Base-by-base conservation (phyloP, 2,329 filamentous ascomycete genomes). In the Penicillium decumbens region DNA sequence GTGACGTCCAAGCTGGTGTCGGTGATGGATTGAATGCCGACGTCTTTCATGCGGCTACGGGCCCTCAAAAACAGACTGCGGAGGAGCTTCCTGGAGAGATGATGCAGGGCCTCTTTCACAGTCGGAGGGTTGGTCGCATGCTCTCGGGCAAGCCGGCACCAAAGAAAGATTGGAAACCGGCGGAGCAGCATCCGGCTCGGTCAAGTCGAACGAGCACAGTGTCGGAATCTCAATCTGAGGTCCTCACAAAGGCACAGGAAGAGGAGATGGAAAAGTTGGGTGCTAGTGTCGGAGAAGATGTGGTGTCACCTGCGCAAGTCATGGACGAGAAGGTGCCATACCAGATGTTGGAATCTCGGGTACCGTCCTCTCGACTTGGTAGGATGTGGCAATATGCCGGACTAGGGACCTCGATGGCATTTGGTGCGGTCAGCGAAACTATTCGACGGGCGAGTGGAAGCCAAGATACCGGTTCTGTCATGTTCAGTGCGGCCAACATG, bases 371-470 rank as follows among this genome's bases (percentile, higher is more conserved):
- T 6, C 84, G 93, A 3, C 72, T 98, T 44, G 87, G 91, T 38
- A 81, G 93, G 47, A 74, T 98, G 23, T 96, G 92, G 88, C 95
- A 98, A 70, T 98, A 97, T 66, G 82, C 89, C 48, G 90, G 93
- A 0, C 79, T 98, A 4, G 93, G 90, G 24, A 92, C 90, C 0
- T 95, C 92, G 41, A 95, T 98, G 91, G 83, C 95, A 6, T 88
- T 95, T 61, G 93, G 93, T 1, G 91, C 91, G 25, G 83, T 96
- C 52, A 87, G 84, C 0, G 93, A 98, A 69, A 82, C 87, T 45
- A 74, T 98, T 57, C 88, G 88, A 65, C 82, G 92, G 51, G 84
- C 85, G 2, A 84, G 91, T 30, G 88, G 89, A 6, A 81, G 84
- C 47, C 76, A 80, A 47, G 77, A 64, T 13, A 67, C 66, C 42